Base-by-base conservation (phyloP, 345 rosid genomes). In the Salix koriyanagi region DNA sequence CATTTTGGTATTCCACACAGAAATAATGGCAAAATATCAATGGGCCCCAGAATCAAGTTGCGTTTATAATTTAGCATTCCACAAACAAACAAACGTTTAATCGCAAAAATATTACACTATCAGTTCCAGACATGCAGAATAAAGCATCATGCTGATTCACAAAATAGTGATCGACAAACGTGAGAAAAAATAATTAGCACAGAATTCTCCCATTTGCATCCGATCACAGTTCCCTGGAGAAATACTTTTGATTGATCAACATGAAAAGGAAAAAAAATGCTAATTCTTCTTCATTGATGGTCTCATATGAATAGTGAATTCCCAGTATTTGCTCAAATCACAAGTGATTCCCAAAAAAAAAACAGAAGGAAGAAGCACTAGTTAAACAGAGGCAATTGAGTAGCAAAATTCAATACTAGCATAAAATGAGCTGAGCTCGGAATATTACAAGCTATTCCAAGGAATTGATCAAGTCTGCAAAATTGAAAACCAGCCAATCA, bases 401-500 rank as follows among this genome's bases (percentile, higher is more conserved):
- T 6, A 56, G 48, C 21, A 10, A 56, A 37, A 54, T 7, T 4
- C 32, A 26, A 56, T 7, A 68, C 3, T 25, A 37, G 32, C 9
- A 34, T 8, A 75, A 58, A 39, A 54, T 54, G 26, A 21, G 26
- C 52, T 54, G 26, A 21, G 26, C 52, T 70, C 1, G 13, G 36
- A 50, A 71, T 5, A 50, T 36, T 32, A 41, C n/a, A 70, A 48
- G 42, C 78, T 85, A 92, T 13, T 87, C 80, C 83, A 93, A 79
- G 11, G 90, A 80, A 80, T 78, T 89, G 32, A 90, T 86, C 77
- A 96, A 79, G 69, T 91, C 85, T 61, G 75, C 75, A 72, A 96
- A 93, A 77, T 80, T 77, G 66, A 90, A 85, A 70, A 93, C 88
- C 82, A 92, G 83, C 99, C 99, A 96, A 85, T 93, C 94, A 73